Evolutionary conservation across 108 stramenopile species (phyloP).

Genomic region (Skeletonema menzelii): DNA sequence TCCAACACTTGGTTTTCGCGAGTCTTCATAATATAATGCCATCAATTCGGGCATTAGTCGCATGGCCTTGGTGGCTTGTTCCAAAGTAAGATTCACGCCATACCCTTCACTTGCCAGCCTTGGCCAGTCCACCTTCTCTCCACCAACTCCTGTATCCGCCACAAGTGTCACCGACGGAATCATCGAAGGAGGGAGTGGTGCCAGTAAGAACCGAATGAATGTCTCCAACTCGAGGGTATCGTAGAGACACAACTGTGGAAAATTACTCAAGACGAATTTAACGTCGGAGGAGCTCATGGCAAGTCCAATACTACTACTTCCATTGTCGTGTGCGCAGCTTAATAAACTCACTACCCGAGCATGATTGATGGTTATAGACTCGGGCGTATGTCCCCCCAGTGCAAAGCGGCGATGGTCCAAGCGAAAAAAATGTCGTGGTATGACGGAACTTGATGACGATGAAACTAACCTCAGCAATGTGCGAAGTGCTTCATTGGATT

Average conservation of each 20-base stretch:
- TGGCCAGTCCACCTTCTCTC: slow-evolving; percentile 39
- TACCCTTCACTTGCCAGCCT: slow-evolving; percentile 34
- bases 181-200: slow-evolving; percentile 28
- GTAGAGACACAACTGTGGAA: slow-evolving; percentile 48
- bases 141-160: slow-evolving; percentile 20
- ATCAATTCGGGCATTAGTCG: slow-evolving; percentile 53
- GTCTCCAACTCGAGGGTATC: slow-evolving; percentile 38
- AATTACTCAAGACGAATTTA: slow-evolving; percentile 33
- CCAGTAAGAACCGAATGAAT: slow-evolving; percentile 40
- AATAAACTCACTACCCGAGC: slow-evolving; percentile 10
- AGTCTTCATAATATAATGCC: slow-evolving; percentile 40
- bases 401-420: slow-evolving; percentile 26
- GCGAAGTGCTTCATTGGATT: slow-evolving; percentile 9
- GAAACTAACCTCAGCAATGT: slow-evolving; percentile 18
- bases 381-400: slow-evolving; percentile 15
- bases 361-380: slow-evolving; percentile 13
- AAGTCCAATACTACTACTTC: slow-evolving; percentile 9
- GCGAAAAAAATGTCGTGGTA: slow-evolving; percentile 39
- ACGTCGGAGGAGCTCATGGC: slow-evolving; percentile 18
- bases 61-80: slow-evolving; percentile 39
- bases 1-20: slow-evolving; percentile 33
- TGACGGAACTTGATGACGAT: neutral
- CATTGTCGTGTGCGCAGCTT: neutral
- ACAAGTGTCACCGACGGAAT: slow-evolving; percentile 19
- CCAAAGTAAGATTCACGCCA: slow-evolving; percentile 49